Percentiles rank a stretch among this genome's conserved stretches.
Conservation (phyloP, 2,329 filamentous ascomycete species). For the Colletotrichum agaves region DNA sequence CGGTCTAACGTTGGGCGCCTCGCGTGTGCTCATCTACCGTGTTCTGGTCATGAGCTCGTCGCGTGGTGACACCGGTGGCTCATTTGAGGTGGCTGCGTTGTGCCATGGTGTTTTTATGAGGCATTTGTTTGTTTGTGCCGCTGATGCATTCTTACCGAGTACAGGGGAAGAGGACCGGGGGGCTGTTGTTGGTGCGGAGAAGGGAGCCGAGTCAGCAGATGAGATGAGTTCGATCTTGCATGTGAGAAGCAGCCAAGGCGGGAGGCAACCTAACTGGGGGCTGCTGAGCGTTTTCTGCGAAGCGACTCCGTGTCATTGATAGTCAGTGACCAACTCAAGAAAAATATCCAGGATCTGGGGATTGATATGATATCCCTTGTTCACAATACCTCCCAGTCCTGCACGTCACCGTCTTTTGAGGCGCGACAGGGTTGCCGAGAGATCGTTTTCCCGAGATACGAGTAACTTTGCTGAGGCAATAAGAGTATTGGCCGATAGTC, state of each 20-base stretch:
- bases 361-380: too few species aligned
- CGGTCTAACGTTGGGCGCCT: neutral
- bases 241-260: constrained; percentile 15
- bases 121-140: constrained; percentile 14
- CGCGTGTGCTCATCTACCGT: neutral
- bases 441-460: neutral
- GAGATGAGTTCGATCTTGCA: constrained; percentile 19
- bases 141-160: neutral
- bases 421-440: neutral
- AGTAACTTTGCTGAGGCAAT: neutral
- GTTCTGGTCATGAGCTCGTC: constrained; percentile 1
- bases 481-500: constrained; percentile 1
- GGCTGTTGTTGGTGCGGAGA: neutral
- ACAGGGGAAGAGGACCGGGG: neutral
- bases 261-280: neutral
- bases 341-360: neutral
- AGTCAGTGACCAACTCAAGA: neutral
- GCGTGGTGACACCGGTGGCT: neutral
- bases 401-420: constrained; percentile 4
- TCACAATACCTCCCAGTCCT: neutral
- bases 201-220: neutral
- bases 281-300: neutral
- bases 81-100: neutral
- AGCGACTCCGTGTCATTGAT: neutral
- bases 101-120: constrained; percentile 7